Percentiles rank a stretch among this genome's conserved stretches.
phyloP scores from a whole-genome alignment of 306 rosid genomes.

The Hylodesmum podocarpum region DNA sequence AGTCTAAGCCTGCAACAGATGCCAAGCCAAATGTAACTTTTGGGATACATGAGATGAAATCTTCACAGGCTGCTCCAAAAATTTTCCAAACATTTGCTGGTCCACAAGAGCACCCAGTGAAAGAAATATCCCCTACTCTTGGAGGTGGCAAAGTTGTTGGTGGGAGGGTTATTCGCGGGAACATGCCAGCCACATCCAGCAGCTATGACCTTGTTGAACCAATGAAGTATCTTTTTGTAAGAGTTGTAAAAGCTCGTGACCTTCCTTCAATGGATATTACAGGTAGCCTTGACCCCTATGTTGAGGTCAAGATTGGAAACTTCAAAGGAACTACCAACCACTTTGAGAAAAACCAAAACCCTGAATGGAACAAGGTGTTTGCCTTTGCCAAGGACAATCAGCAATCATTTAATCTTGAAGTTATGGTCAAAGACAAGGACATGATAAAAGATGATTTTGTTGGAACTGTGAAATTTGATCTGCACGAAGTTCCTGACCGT shows the following conservation, averaged over 20 bases:
- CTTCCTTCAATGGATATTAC: conserved; percentile 83
- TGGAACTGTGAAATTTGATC: conserved; percentile 63
- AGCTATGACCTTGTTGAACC: conserved; percentile 88
- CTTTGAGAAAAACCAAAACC: conserved; percentile 67
- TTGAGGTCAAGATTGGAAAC: conserved; percentile 83
- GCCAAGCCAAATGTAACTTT: conserved; percentile 40
- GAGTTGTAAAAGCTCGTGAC: conserved; percentile 92
- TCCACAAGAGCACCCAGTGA: conserved; percentile 54
- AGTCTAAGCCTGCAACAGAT: conserved; percentile 28
- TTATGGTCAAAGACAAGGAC: conserved; percentile 78
- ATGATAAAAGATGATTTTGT: conserved; percentile 63
- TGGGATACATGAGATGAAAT: conserved; percentile 64
- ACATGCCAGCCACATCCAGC: conserved; percentile 50
- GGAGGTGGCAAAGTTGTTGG: conserved; percentile 85
- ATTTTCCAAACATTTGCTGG: conserved; percentile 44
- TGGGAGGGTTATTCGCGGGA: conserved; percentile 56
- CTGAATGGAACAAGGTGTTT: conserved; percentile 93
- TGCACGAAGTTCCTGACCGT: conserved; percentile 66
- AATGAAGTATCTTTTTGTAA: conserved; percentile 74
- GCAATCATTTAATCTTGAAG: conserved; percentile 59
- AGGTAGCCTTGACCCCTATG: conserved; percentile 93
- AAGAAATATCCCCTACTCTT: conserved; percentile 84
- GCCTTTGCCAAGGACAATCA: conserved; percentile 67
- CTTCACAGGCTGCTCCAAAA: conserved; percentile 49
- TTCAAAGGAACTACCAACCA: conserved; percentile 68